Percentiles rank a stretch among this genome's conserved stretches.
These are phyloP conservation scores for Yarrowia sp. DNA, from an alignment of 805 yeast species.

Conservation along the genomic window DNA sequence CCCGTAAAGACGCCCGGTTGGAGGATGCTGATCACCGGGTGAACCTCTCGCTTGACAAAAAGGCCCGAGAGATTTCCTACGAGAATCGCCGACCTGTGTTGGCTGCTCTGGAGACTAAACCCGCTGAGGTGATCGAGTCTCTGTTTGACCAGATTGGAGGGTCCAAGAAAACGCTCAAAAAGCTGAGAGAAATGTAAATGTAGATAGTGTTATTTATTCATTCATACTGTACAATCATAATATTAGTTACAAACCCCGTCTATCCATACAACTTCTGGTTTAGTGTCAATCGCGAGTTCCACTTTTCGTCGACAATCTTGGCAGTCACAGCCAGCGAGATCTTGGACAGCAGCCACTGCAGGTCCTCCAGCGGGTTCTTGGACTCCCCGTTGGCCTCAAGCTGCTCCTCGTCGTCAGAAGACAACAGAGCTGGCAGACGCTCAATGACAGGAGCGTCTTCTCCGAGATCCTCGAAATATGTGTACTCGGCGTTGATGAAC, in stretches of 20 bases:
- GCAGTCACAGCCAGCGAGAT: slow-evolving; percentile 23
- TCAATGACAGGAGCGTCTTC: not conserved
- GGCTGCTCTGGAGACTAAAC: slow-evolving; percentile 12
- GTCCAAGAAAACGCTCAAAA: slow-evolving; percentile 2
- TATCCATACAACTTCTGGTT: slow-evolving; percentile 30
- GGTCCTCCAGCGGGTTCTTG: slow-evolving; percentile 12
- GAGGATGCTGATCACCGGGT: not conserved
- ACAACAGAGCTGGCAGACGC: slow-evolving; percentile 18
- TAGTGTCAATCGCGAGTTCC: slow-evolving; percentile 29
- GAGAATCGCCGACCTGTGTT: not conserved
- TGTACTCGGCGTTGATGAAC: slow-evolving; percentile 28
- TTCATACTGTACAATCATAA: not conserved
- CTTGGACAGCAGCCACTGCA: slow-evolving; percentile 26
- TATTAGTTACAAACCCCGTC: not conserved
- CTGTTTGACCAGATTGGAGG: slow-evolving; percentile 32
- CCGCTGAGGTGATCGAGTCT: slow-evolving; percentile 14
- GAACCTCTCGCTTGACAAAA: not conserved
- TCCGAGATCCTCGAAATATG: slow-evolving; percentile 14
- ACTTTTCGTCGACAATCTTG: slow-evolving; percentile 24
- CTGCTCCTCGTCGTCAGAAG: slow-evolving; percentile 12
- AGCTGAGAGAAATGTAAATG: slow-evolving; percentile 7
- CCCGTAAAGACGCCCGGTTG: slow-evolving; percentile 27
- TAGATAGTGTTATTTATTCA: slow-evolving; percentile 19
- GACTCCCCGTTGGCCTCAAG: not conserved
- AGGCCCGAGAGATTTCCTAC: slow-evolving; percentile 1